Evolutionary conservation across 2,329 filamentous ascomycete species (phyloP), one percentile per base, ranked within the genome.

Genomic region (Alternaria infectoria): DNA sequence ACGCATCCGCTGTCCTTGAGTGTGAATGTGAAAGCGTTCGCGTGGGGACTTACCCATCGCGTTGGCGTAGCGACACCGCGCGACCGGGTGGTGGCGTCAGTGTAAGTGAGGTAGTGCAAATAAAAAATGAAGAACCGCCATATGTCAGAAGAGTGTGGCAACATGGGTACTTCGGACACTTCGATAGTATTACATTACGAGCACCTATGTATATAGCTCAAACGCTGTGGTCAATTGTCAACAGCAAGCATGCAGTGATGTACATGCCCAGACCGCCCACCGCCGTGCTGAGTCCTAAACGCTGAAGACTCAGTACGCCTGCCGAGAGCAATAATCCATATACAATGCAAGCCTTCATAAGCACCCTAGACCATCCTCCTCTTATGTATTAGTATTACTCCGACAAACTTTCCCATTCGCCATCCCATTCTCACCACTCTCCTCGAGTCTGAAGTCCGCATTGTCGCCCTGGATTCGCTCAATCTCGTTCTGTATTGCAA

Each of bases 401-500:
- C 17, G 25, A 47, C 43, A 52, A 30, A n/a, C 23, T 26, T 59
- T 54, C 4, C 4, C 45, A 23, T 40, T 54, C 56, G 17, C 30
- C 17, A 21, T 36, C 17, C 49, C 49, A 28, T 52, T 36, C 1
- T 67, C 50, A 43, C 57, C 65, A 46, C 69, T 70, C 62, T 76
- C 71, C 46, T 76, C 69, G n/a, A 80, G 73, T 58, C 78, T 72
- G 49, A 80, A 78, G 59, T 88, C 86, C 64, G 85, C 83, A 13
- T 77, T 80, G 59, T 82, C 77, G 50, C 84, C 83, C 57, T 78
- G 74, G 62, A 88, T 73, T 54, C 87, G 80, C 79, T 91, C 89
- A 74, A 91, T 91, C 80, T 91, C 89, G 65, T 87, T 87, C 57
- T 86, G 86, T 61, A 91, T 87, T 36, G 84, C 88, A 74, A 90